A percentile compares a stretch with the other conserved stretches of the same genome.
These are phyloP conservation scores for Cercophora scortea DNA, from an alignment of 495 filamentous ascomycete species.

Conservation along the genomic window DNA sequence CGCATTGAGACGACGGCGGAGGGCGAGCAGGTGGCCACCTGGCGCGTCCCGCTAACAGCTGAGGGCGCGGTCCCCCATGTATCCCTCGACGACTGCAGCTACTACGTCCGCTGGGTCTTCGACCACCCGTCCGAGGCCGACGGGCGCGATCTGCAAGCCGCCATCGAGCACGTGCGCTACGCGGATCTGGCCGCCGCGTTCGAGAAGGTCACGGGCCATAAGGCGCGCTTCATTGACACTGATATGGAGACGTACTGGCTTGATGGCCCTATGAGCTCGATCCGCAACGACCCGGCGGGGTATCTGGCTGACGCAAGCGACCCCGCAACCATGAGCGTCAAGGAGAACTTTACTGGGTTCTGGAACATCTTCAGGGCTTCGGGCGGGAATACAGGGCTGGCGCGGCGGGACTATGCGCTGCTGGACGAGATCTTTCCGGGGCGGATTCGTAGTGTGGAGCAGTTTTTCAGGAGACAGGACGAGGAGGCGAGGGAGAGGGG, in stretches of 20 bases:
- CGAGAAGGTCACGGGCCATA: conserved; percentile 43
- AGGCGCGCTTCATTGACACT: conserved; percentile 34
- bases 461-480: conserved; percentile 41
- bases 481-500: conserved; percentile 18
- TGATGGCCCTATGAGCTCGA: conserved; percentile 5
- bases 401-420: conserved; percentile 41
- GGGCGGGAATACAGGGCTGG: conserved; percentile 29
- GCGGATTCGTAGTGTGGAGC: conserved; percentile 40
- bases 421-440: conserved; percentile 45
- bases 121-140: conserved; percentile 40
- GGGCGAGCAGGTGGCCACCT: conserved; percentile 33
- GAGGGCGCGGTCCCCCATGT: conserved; percentile 39
- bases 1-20: conserved; percentile 27
- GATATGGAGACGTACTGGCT: conserved; percentile 37
- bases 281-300: conserved; percentile 19
- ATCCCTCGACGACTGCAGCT: conserved; percentile 43
- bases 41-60: conserved; percentile 33
- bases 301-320: conserved; percentile 34
- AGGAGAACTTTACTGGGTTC: conserved; percentile 46
- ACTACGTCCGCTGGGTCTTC: conserved; percentile 51
- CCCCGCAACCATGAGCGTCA: conserved; percentile 35
- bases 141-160: conserved; percentile 45
- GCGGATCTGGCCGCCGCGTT: conserved; percentile 43
- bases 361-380: conserved; percentile 41
- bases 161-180: conserved; percentile 39